Percentiles rank a stretch among this genome's conserved stretches.
These are phyloP conservation scores for Exserohilum rostratum DNA, from an alignment of 2,329 filamentous ascomycete species.

Conservation along the genomic window DNA sequence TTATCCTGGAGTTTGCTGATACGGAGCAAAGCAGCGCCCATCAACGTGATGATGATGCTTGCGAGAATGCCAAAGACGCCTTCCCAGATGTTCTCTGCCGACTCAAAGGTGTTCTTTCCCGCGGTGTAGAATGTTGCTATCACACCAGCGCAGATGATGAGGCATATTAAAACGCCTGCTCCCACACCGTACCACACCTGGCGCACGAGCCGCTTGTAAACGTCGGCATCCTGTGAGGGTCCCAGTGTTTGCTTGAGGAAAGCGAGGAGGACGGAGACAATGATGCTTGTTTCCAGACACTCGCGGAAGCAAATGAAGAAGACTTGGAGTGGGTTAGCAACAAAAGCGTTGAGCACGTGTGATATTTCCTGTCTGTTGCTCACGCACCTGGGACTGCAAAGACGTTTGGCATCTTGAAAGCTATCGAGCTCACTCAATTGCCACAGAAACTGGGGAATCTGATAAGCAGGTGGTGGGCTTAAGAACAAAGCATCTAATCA, in stretches of 20 bases:
- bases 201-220: constrained; percentile 71
- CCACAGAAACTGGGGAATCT: not conserved
- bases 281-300: constrained; percentile 80
- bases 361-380: not conserved
- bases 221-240: constrained; percentile 63
- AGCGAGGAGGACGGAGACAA: constrained; percentile 83
- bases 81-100: constrained; percentile 79
- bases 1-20: constrained; percentile 84
- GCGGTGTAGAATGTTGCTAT: constrained; percentile 74
- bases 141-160: constrained; percentile 68
- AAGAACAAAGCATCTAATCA: constrained; percentile 29
- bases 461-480: constrained; percentile 11
- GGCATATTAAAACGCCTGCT: constrained; percentile 67
- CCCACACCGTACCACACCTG: constrained; percentile 74
- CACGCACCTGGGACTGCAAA: constrained; percentile 70
- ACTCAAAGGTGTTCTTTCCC: constrained; percentile 69
- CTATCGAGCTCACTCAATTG: constrained; percentile 2
- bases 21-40: constrained; percentile 80
- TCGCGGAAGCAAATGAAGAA: constrained; percentile 94
- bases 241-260: constrained; percentile 84
- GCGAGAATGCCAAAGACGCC: constrained; percentile 78
- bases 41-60: constrained; percentile 77
- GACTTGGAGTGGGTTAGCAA: constrained; percentile 51
- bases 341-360: not conserved
- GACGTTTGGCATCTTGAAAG: constrained; percentile 64